Percentiles rank a stretch among this genome's conserved stretches.
These are phyloP conservation scores for Pseudogymnoascus sp. DNA, from an alignment of 2,329 filamentous ascomycete genomes.

Conservation along the genomic window DNA sequence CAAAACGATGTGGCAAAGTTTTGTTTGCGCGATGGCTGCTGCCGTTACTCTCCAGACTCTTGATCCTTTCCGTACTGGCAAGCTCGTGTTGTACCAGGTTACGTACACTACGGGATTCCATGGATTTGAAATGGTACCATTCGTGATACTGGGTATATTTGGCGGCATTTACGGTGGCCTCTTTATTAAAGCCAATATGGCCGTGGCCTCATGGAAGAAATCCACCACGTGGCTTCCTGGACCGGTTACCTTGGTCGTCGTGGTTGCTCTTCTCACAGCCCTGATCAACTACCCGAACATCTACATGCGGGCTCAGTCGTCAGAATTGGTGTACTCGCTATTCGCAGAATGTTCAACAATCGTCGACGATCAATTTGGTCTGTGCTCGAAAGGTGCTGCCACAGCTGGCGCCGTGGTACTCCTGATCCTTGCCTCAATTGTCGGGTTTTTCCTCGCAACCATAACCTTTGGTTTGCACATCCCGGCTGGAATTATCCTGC, in stretches of 20 bases:
- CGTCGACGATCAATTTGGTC: slow-evolving; percentile 75
- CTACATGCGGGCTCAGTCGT: slow-evolving; percentile 89
- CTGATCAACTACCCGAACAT: slow-evolving; percentile 91
- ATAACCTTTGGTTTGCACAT: slow-evolving; percentile 92
- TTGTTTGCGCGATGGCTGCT: slow-evolving; percentile 98
- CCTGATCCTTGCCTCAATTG: slow-evolving; percentile 68
- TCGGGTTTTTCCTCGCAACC: slow-evolving; percentile 77
- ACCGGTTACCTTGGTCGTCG: slow-evolving; percentile 69
- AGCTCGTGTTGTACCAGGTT: slow-evolving; percentile 92
- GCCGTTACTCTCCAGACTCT: slow-evolving; percentile 87
- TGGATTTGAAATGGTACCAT: slow-evolving; percentile 86
- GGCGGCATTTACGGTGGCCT: slow-evolving; percentile 92
- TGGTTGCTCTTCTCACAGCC: slow-evolving; percentile 74
- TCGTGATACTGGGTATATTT: slow-evolving; percentile 74
- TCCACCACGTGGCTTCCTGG: slow-evolving; percentile 54
- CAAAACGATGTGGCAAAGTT: slow-evolving; percentile 99
- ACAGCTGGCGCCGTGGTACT: slow-evolving; percentile 76
- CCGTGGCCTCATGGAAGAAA: slow-evolving; percentile 71
- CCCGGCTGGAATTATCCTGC: slow-evolving; percentile 89
- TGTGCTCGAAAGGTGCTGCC: slow-evolving; percentile 80
- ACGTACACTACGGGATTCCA: slow-evolving; percentile 90
- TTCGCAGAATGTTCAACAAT: slow-evolving; percentile 84
- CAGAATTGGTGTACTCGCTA: slow-evolving; percentile 82
- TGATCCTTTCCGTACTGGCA: slow-evolving; percentile 90
- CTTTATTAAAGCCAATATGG: slow-evolving; percentile 93